Evolutionary conservation across 441 rosid species (phyloP).

Genomic region (Jatropha multifida): DNA sequence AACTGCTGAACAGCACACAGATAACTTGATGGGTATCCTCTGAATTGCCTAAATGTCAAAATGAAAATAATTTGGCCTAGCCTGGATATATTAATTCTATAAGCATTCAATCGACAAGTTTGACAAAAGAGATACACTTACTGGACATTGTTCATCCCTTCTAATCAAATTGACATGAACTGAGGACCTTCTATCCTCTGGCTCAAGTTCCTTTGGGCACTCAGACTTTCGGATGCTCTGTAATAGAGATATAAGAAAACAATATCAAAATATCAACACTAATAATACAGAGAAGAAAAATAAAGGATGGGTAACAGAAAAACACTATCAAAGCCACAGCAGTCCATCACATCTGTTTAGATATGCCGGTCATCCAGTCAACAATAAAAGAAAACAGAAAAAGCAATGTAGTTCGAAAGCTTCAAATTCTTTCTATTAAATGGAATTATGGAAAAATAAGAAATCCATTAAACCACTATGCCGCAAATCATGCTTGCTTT

Average conservation of each 20-base stretch:
- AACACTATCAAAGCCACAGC: neutral
- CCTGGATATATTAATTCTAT: neutral
- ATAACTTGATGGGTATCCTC: neutral
- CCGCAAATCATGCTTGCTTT: neutral
- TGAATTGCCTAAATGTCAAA: neutral
- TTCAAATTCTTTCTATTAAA: neutral
- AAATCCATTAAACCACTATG: neutral
- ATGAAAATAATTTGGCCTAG: neutral
- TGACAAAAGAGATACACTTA: conserved; percentile 32
- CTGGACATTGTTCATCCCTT: conserved; percentile 74
- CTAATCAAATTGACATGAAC: conserved; percentile 86
- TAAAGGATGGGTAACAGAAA: neutral
- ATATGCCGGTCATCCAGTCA: neutral
- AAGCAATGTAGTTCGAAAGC: neutral
- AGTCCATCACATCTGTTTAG: neutral
- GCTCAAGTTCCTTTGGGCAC: conserved; percentile 96
- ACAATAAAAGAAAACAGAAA: neutral
- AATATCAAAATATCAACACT: conserved; percentile 5
- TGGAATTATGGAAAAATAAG: too few relatives aligned
- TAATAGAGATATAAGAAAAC: conserved; percentile 20
- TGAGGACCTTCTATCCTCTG: conserved; percentile 69
- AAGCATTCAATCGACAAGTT: neutral
- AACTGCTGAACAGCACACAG: neutral
- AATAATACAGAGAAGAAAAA: neutral
- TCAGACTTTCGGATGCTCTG: conserved; percentile 94